phyloP scores from a whole-genome alignment of 371 early-diverging fungal species.

The Mucor piriformis region DNA sequence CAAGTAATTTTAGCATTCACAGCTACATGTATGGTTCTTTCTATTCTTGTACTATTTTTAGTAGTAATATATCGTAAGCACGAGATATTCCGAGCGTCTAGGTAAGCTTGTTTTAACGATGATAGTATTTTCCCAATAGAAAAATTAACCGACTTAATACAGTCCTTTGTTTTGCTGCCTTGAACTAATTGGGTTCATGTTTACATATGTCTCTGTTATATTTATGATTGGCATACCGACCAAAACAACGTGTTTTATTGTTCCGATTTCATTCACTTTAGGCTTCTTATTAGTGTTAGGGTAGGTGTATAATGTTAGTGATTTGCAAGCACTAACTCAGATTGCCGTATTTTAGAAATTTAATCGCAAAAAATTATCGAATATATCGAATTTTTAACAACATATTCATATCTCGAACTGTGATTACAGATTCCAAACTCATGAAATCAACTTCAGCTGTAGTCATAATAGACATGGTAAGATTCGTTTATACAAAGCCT shows the following conservation, averaged over 20 bases:
- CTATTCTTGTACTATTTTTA: constrained; percentile 24
- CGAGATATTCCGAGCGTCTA: constrained; percentile 57
- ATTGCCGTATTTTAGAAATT: constrained; percentile 31
- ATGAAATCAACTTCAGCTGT: constrained; percentile 51
- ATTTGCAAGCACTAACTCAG: neutral
- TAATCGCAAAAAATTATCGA: constrained; percentile 64
- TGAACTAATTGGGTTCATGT: constrained; percentile 54
- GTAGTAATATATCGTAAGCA: constrained; percentile 39
- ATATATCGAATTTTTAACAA: constrained; percentile 64
- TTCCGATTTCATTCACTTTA: constrained; percentile 49
- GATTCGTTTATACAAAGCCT: too few relatives aligned
- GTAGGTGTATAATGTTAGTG: constrained; percentile 5
- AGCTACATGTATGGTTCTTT: constrained; percentile 26
- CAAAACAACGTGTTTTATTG: constrained; percentile 34
- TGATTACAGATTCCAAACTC: constrained; percentile 53
- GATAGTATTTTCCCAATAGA: too few relatives aligned
- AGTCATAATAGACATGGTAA: constrained; percentile 49
- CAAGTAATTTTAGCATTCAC: constrained; percentile 44
- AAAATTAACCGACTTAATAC: neutral
- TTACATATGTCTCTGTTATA: constrained; percentile 49
- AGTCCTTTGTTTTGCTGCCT: constrained; percentile 59
- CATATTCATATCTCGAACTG: constrained; percentile 54
- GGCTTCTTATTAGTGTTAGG: constrained; percentile 56
- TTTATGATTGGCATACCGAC: constrained; percentile 52
- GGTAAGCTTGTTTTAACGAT: constrained; percentile 39